These are phyloP conservation scores for Aphanomyces invadans DNA, from an alignment of 352 stramenopile genomes.

Conservation along the genomic window DNA sequence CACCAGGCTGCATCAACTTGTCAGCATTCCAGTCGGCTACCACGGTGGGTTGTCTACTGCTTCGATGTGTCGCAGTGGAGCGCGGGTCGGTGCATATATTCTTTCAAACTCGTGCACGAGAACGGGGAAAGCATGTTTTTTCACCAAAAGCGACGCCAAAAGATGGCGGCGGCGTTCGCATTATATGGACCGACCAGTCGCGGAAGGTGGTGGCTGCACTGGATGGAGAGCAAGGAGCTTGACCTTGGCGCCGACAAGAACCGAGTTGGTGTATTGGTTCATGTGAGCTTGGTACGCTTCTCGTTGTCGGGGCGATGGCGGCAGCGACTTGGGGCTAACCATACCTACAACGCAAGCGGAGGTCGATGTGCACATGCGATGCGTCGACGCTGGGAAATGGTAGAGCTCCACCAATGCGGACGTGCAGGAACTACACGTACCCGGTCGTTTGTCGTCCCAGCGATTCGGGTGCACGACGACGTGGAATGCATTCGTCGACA, in stretches of 20 bases:
- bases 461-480: constrained; percentile 69
- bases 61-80: no score
- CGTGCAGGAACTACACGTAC: not conserved
- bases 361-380: not conserved
- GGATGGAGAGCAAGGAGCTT: constrained; percentile 33
- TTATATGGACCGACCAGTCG: no score
- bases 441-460: constrained; percentile 67
- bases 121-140: no score
- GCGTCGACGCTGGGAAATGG: not conserved
- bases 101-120: no score
- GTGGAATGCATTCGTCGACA: constrained; percentile 78
- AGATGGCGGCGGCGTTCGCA: no score
- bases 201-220: not conserved
- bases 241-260: constrained; percentile 45
- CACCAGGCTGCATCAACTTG: no score
- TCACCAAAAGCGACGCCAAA: no score
- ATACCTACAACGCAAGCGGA: constrained; percentile 33
- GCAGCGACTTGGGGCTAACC: constrained; percentile 65
- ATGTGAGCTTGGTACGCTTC: constrained; percentile 65
- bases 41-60: no score
- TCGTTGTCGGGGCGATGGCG: constrained; percentile 63
- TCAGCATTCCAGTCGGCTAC: no score
- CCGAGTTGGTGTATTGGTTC: constrained; percentile 68
- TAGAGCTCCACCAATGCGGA: not conserved
- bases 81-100: no score